These are phyloP conservation scores for Saxophila tyrrhenica DNA, from an alignment of 495 filamentous ascomycete genomes.

Conservation along the genomic window DNA sequence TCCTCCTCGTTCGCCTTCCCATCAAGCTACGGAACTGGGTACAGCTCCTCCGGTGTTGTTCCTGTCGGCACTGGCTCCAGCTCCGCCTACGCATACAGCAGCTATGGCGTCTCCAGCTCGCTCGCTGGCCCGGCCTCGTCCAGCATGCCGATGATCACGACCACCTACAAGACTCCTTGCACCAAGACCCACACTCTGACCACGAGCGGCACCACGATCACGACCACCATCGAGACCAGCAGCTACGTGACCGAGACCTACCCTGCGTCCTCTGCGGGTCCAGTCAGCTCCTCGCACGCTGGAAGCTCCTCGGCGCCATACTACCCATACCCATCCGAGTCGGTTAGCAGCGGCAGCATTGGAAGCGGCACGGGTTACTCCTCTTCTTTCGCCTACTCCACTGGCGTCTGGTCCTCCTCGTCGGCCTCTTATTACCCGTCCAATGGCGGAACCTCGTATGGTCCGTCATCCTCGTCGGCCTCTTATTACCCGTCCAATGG, in stretches of 20 bases:
- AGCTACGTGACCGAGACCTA: background rate
- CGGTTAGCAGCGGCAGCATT: background rate
- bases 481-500: no score
- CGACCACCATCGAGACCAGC: background rate
- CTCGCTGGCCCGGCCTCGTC: background rate
- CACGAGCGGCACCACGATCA: background rate
- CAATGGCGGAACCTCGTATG: no score
- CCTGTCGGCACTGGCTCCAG: background rate
- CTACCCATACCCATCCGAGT: background rate
- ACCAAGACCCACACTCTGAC: background rate
- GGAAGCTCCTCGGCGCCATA: background rate
- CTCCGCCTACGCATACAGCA: background rate
- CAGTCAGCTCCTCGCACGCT: no score
- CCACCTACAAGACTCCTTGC: background rate
- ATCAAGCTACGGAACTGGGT: no score
- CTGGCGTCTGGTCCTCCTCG: background rate
- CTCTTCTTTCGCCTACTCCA: background rate
- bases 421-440: no score
- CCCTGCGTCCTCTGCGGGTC: background rate
- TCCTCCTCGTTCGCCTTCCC: no score
- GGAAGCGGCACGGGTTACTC: background rate
- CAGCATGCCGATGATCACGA: background rate
- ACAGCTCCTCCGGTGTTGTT: no score
- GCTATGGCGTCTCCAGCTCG: background rate
- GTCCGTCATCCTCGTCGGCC: no score